Conservation (phyloP, 257 asterid species). For the Solanum stenotomum region DNA sequence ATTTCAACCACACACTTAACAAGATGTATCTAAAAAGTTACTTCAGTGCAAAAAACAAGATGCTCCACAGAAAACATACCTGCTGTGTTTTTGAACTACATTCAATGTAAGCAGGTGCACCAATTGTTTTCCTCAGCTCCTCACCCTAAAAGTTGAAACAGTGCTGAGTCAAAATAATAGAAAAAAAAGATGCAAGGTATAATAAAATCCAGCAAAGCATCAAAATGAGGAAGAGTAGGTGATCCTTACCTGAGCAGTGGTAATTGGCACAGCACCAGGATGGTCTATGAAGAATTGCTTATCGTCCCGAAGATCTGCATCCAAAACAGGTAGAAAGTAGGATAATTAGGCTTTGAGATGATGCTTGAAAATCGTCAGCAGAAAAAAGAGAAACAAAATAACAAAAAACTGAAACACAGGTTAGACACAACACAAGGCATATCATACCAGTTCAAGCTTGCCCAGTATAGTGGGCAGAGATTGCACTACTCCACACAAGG, state of each 20-base stretch:
- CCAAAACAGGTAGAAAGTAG: background rate
- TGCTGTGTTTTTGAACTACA: conserved; percentile 73
- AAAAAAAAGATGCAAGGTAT: background rate
- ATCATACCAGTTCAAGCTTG: background rate
- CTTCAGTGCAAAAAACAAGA: background rate
- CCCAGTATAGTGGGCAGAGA: background rate
- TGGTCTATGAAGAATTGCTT: conserved; percentile 80
- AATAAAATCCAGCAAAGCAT: background rate
- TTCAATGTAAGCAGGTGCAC: conserved; percentile 58
- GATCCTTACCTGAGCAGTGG: conserved; percentile 64
- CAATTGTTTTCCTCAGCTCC: conserved; percentile 54
- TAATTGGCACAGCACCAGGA: conserved; percentile 90
- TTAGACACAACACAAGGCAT: background rate
- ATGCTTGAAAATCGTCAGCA: background rate
- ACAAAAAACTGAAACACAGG: background rate
- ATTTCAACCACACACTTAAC: background rate
- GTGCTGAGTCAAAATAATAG: background rate
- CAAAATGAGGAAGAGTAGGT: background rate
- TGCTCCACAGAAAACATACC: conserved; percentile 20
- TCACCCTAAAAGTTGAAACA: conserved; percentile 41
- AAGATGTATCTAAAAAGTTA: background rate
- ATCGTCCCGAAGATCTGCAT: conserved; percentile 91
- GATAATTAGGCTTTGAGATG: background rate
- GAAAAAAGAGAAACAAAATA: background rate
- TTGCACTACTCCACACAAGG: background rate